Evolutionary conservation across 495 filamentous ascomycete genomes (phyloP).

Genomic region (Penicillium macrosclerotiorum): DNA sequence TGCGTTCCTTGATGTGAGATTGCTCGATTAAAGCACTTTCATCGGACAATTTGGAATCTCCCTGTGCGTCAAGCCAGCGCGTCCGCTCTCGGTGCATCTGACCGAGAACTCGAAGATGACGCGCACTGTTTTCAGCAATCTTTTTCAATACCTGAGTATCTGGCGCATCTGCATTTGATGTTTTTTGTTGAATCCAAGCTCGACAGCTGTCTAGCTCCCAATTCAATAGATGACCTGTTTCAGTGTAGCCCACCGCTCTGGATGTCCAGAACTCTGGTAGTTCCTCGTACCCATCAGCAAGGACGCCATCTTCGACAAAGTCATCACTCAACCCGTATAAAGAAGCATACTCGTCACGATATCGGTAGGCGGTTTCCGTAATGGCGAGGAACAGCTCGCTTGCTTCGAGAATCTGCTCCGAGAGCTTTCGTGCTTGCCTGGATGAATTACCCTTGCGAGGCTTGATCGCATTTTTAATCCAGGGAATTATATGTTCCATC

Average conservation of each 20-base stretch:
- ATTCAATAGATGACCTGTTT: conserved; percentile 51
- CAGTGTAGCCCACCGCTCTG: conserved; percentile 35
- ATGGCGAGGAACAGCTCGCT: conserved; percentile 72
- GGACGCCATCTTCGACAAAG: conserved; percentile 65
- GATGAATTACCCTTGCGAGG: conserved; percentile 42
- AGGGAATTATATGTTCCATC: conserved; percentile 72
- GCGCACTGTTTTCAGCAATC: conserved; percentile 51
- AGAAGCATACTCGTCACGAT: conserved; percentile 62
- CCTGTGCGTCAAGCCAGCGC: conserved; percentile 56
- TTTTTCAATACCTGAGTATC: conserved; percentile 39
- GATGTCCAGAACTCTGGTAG: conserved; percentile 84
- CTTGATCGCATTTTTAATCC: conserved; percentile 70
- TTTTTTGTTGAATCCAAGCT: conserved; percentile 38
- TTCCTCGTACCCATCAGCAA: conserved; percentile 56
- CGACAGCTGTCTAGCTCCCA: conserved; percentile 44
- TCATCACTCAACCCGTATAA: conserved; percentile 68
- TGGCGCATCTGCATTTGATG: conserved; percentile 27
- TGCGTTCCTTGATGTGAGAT: conserved; percentile 52
- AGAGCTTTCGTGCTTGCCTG: conserved; percentile 31
- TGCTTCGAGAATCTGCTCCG: conserved; percentile 69
- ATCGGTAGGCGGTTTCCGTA: conserved; percentile 69
- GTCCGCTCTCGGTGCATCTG: conserved; percentile 60
- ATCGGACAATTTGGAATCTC: conserved; percentile 42
- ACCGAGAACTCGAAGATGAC: conserved; percentile 56
- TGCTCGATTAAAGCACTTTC: conserved; percentile 48